Percentiles rank a stretch among this genome's conserved stretches.
These are phyloP conservation scores for Xylaria grammica DNA, from an alignment of 495 filamentous ascomycete genomes.

Conservation along the genomic window DNA sequence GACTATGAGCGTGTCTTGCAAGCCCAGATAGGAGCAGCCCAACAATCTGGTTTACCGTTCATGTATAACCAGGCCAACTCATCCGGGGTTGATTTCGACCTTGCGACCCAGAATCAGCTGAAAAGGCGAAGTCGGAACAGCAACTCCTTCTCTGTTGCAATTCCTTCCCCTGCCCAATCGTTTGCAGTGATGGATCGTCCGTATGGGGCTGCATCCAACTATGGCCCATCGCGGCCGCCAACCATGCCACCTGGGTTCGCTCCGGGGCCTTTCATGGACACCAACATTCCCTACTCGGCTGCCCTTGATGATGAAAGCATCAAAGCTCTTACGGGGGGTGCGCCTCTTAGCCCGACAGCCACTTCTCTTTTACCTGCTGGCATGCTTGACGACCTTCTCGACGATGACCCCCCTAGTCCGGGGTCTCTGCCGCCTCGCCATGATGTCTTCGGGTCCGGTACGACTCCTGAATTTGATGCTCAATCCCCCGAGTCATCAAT, in stretches of 20 bases:
- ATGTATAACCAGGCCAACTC: conserved; percentile 51
- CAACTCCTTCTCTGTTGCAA: conserved; percentile 57
- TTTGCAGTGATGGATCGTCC: conserved; percentile 47
- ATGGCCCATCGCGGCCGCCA: conserved; percentile 44
- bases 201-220: conserved; percentile 36
- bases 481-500: conserved; percentile 74
- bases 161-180: conserved; percentile 45
- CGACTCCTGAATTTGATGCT: conserved; percentile 56
- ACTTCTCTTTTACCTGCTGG: conserved; percentile 78
- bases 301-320: conserved; percentile 50
- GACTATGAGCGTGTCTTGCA: conserved; percentile 48
- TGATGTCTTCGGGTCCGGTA: conserved; percentile 37
- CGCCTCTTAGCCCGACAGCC: conserved; percentile 82
- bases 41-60: conserved; percentile 39
- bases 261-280: conserved; percentile 57
- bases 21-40: conserved; percentile 32
- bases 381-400: conserved; percentile 71
- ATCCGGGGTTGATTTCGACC: conserved; percentile 56
- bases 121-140: conserved; percentile 60
- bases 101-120: conserved; percentile 50
- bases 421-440: conserved; percentile 37
- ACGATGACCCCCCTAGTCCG: conserved; percentile 67
- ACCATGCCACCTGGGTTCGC: conserved; percentile 55
- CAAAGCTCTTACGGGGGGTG: conserved; percentile 59
- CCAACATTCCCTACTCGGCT: conserved; percentile 45